Conservation (phyloP, 352 stramenopile species). For the Pythium oligandrum region DNA sequence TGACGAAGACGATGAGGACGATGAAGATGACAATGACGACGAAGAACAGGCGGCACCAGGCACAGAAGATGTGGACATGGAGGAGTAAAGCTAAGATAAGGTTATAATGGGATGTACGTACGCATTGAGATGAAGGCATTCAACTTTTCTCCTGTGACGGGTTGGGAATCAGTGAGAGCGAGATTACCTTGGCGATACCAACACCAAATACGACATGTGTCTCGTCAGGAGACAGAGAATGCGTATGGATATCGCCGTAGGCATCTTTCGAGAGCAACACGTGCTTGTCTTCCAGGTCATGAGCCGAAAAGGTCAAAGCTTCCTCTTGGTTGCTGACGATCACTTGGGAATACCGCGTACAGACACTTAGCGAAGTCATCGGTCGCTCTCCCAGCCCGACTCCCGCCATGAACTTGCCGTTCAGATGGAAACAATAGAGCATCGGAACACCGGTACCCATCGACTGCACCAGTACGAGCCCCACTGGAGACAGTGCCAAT, state of each 20-base stretch:
- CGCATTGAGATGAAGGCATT: background rate
- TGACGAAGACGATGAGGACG: slow-evolving; percentile 42
- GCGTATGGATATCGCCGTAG: slow-evolving; percentile 46
- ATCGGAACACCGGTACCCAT: slow-evolving; percentile 42
- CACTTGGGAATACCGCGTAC: slow-evolving; percentile 56
- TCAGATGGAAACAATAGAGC: slow-evolving; percentile 73
- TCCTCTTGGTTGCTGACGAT: slow-evolving; percentile 55
- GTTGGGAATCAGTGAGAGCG: slow-evolving; percentile 32
- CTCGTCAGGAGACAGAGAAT: slow-evolving; percentile 71
- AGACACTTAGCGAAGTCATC: slow-evolving; percentile 57
- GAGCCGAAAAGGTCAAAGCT: slow-evolving; percentile 40
- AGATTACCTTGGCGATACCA: slow-evolving; percentile 44
- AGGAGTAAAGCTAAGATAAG: slow-evolving; percentile 60
- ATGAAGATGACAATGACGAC: slow-evolving; percentile 43
- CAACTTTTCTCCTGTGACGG: slow-evolving; percentile 1
- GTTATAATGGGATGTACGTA: slow-evolving; percentile 28
- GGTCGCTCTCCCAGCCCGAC: slow-evolving; percentile 23
- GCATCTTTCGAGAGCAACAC: slow-evolving; percentile 43
- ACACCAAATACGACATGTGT: slow-evolving; percentile 70
- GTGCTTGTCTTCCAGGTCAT: slow-evolving; percentile 41
- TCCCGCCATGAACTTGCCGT: slow-evolving; percentile 53
- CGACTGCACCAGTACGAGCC: slow-evolving; percentile 70
- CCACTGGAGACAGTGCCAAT: slow-evolving; percentile 57
- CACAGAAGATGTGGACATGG: slow-evolving; percentile 79
- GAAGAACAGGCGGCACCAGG: slow-evolving; percentile 27